phyloP scores from a whole-genome alignment of 495 filamentous ascomycete species.

The Gamarada debralockiae region DNA sequence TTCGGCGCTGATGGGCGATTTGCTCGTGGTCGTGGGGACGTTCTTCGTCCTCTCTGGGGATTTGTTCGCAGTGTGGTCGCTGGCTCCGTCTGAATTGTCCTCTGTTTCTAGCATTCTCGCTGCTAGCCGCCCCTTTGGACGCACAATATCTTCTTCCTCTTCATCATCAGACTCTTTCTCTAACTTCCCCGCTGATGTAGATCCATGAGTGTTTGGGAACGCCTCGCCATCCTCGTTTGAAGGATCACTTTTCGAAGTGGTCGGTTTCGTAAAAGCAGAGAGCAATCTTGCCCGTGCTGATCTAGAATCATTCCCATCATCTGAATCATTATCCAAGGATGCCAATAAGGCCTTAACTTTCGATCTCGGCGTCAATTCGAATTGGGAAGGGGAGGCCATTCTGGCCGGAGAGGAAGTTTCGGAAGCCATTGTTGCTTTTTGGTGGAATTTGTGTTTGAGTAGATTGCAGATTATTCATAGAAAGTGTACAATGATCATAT shows the following conservation, averaged over 20 bases:
- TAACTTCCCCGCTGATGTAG: background rate
- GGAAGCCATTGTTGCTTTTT: slow-evolving; percentile 37
- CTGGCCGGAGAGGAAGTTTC: slow-evolving; percentile 32
- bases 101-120: slow-evolving; percentile 54
- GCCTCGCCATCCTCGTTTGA: slow-evolving; percentile 3
- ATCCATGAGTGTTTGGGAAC: too few relatives aligned
- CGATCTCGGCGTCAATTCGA: slow-evolving; percentile 57
- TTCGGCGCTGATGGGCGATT: slow-evolving; percentile 18
- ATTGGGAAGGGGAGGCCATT: slow-evolving; percentile 25
- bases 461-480: background rate
- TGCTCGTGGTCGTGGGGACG: slow-evolving; percentile 10
- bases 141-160: slow-evolving; percentile 48
- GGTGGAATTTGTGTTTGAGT: background rate
- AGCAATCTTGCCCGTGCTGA: slow-evolving; percentile 15
- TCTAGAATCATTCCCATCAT: slow-evolving; percentile 13
- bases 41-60: slow-evolving; percentile 23
- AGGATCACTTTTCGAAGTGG: slow-evolving; percentile 5
- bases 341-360: slow-evolving; percentile 70
- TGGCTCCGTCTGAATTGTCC: slow-evolving; percentile 23
- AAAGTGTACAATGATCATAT: slow-evolving; percentile 6
- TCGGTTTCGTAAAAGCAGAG: slow-evolving; percentile 2
- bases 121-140: slow-evolving; percentile 68
- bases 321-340: slow-evolving; percentile 50
- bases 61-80: background rate
- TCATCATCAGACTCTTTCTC: slow-evolving; percentile 17